phyloP scores from a whole-genome alignment of 495 filamentous ascomycete genomes.

The Penicillium pulvis region DNA sequence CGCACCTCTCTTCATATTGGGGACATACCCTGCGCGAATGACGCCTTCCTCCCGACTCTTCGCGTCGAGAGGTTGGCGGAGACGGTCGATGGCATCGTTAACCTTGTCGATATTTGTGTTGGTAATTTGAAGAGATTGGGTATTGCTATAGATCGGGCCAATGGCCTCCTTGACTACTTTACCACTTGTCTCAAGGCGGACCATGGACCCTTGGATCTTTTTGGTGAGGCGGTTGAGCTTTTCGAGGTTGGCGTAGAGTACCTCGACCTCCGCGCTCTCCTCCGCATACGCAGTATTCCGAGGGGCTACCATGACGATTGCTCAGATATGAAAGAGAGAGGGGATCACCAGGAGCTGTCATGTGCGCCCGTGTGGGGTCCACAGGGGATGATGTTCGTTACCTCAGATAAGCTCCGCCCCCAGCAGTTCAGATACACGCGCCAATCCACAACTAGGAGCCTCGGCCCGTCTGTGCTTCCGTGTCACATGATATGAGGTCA shows the following conservation, averaged over 20 bases:
- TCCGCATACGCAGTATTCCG: constrained; percentile 62
- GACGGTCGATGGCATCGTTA: constrained; percentile 79
- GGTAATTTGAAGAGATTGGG: constrained; percentile 79
- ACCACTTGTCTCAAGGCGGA: constrained; percentile 80
- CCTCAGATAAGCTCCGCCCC: constrained; percentile 27
- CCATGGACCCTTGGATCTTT: constrained; percentile 88
- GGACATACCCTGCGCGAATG: constrained; percentile 72
- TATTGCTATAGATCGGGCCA: constrained; percentile 90
- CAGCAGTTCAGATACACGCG: constrained; percentile 7
- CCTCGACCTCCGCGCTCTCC: constrained; percentile 72
- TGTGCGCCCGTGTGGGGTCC: constrained; percentile 29
- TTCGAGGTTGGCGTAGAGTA: constrained; percentile 64
- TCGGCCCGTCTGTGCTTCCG: constrained; percentile 26
- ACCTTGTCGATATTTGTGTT: constrained; percentile 88
- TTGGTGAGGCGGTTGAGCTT: constrained; percentile 77
- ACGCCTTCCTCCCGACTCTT: constrained; percentile 88
- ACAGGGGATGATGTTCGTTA: constrained; percentile 12
- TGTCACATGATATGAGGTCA: constrained; percentile 36
- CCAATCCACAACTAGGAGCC: constrained; percentile 25
- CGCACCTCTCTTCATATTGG: background rate
- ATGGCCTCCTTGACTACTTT: constrained; percentile 90
- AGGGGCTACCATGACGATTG: constrained; percentile 49
- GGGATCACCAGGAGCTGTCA: constrained; percentile 29
- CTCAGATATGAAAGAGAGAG: constrained; percentile 16
- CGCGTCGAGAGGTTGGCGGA: constrained; percentile 85